Evolutionary conservation across 2,329 filamentous ascomycete species (phyloP), one percentile per base, ranked within the genome.

Genomic region (Karstenula rhodostoma): DNA sequence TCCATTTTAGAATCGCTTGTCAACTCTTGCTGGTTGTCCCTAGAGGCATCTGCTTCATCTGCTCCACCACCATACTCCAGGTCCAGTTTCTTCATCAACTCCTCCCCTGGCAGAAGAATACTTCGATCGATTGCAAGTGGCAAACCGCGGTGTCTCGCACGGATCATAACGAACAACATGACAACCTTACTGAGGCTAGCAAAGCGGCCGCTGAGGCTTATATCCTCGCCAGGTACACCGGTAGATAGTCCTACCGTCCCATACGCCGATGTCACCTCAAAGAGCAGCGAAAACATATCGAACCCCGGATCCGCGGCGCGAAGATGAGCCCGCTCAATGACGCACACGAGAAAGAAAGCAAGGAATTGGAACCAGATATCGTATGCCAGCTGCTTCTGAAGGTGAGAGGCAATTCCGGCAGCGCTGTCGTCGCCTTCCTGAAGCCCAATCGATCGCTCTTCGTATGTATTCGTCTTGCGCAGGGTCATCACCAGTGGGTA

Each of bases 401-500:
- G 79, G 69, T 90, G 87, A 62, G 85, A 81, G 43, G 81, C 62
- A 4, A 72, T 64, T 2, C 71, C 65, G 17, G 65, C 63, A 17
- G 60, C 58, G 23, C 37, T 40, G 17, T 66, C 53, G 46, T 65
- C 65, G 22, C 49, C 59, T 49, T 70, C 77, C 60, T 88, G 86
- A 33, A 89, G 84, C 0, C 88, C 88, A 1, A 91, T 79, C 0
- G 86, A 88, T 7, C 87, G 82, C 68, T 92, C 89, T 71, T 91
- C 89, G 70, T 92, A 92, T 32, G 90, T 86, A 69, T 91, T 91
- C 42, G 88, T 89, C 71, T 89, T 87, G 29, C 89, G 85, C 77
- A 89, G 86, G 0, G 85, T 87, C 60, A 89, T 86, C 27, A 86
- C 84, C 23, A 89, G 83, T 0, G 88, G 87, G 61, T 87, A 89